Conservation (phyloP, 1,139 yeast genomes). For the Candida sp. region DNA sequence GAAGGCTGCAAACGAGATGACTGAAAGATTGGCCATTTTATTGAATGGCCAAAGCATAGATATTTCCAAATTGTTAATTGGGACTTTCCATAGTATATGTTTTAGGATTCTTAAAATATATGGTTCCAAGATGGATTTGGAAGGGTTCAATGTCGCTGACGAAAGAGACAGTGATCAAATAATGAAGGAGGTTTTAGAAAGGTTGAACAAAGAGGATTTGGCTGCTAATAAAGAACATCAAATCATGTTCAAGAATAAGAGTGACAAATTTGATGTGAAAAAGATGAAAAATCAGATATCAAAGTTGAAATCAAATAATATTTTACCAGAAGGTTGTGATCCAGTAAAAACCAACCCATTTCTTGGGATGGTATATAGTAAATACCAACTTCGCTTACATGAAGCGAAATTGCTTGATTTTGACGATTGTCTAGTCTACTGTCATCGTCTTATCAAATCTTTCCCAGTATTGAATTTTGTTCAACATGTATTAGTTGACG, state of each 20-base stretch:
- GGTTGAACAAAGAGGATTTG: constrained; percentile 27
- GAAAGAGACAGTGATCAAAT: constrained; percentile 58
- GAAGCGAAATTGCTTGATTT: constrained; percentile 58
- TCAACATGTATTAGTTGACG: constrained; percentile 82
- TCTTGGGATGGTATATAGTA: constrained; percentile 37
- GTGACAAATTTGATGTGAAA: constrained; percentile 27
- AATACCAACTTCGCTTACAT: constrained; percentile 50
- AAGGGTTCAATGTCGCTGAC: constrained; percentile 57
- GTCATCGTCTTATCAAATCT: constrained; percentile 46
- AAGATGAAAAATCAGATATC: constrained; percentile 46
- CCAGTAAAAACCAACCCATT: constrained; percentile 9
- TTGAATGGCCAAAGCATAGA: constrained; percentile 36
- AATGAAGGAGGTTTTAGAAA: constrained; percentile 39
- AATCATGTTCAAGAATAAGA: constrained; percentile 7
- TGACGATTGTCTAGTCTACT: constrained; percentile 72
- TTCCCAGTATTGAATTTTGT: constrained; percentile 47
- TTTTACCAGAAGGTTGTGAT: constrained; percentile 33
- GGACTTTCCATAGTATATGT: constrained; percentile 87
- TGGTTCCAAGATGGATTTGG: constrained; percentile 52
- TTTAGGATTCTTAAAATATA: constrained; percentile 52
- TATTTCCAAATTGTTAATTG: constrained; percentile 52
- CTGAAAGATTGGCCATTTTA: constrained; percentile 47
- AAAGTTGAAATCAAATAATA: constrained; percentile 47
- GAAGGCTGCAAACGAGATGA: constrained; percentile 85
- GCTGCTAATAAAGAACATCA: constrained; percentile 13